Evolutionary conservation across 2,329 filamentous ascomycete genomes (phyloP).

Genomic region (Stachybotrys chlorohalonatus): DNA sequence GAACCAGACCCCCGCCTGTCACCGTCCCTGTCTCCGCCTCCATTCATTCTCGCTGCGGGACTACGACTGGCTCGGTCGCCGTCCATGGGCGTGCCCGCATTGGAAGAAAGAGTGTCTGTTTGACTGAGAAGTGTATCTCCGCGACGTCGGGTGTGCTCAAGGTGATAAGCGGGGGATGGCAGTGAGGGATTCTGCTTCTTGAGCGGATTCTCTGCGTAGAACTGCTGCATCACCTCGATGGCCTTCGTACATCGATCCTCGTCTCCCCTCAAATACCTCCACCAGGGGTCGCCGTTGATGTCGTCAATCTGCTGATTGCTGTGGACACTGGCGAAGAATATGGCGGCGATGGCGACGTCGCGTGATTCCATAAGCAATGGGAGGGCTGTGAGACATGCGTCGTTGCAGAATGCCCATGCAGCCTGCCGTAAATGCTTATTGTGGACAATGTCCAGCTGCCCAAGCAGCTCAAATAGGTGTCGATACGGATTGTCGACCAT

Average conservation of each 20-base stretch:
- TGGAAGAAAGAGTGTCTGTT: constrained; percentile 35
- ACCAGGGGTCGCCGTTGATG: constrained; percentile 72
- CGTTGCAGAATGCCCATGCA: constrained; percentile 90
- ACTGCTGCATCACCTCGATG: constrained; percentile 66
- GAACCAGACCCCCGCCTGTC: constrained; percentile 22
- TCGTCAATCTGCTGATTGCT: constrained; percentile 70
- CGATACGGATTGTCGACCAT: constrained; percentile 84
- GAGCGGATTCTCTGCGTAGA: constrained; percentile 56
- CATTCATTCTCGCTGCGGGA: constrained; percentile 31
- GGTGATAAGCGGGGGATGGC: constrained; percentile 44
- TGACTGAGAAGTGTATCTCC: constrained; percentile 32
- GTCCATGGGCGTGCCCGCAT: constrained; percentile 38
- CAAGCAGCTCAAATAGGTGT: constrained; percentile 72
- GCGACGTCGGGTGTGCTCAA: constrained; percentile 46
- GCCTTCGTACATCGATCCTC: constrained; percentile 62
- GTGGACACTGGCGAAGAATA: constrained; percentile 79
- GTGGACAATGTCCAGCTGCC: constrained; percentile 62
- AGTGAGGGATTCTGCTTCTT: constrained; percentile 45
- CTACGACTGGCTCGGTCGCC: constrained; percentile 41
- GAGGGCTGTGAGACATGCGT: constrained; percentile 75
- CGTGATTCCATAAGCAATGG: constrained; percentile 72
- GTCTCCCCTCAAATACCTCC: constrained; percentile 66
- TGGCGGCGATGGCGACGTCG: constrained; percentile 73
- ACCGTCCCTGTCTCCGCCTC: constrained; percentile 23
- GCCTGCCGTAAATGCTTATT: constrained; percentile 77